phyloP scores from a whole-genome alignment of 306 rosid species.

The Senna tora region DNA sequence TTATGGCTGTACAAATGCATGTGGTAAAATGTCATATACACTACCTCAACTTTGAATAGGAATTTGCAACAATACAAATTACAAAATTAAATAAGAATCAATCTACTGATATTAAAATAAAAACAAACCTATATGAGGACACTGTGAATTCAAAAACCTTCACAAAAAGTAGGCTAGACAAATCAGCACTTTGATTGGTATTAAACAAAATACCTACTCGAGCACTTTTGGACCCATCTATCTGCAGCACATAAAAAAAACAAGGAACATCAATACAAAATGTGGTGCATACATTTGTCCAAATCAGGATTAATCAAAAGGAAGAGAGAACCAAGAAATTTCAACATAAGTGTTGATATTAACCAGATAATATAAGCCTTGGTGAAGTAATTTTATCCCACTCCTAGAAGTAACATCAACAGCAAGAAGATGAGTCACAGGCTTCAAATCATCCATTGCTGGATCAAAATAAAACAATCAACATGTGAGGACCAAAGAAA shows the following conservation, averaged over 20 bases:
- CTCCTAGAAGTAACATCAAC: conserved; percentile 68
- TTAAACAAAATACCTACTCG: conserved; percentile 79
- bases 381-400: conserved; percentile 78
- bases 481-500: conserved; percentile 39
- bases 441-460: conserved; percentile 91
- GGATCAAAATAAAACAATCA: conserved; percentile 40
- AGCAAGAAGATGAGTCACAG: conserved; percentile 89
- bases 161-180: conserved; percentile 59
- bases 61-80: conserved; percentile 31
- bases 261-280: conserved; percentile 20
- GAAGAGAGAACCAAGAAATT: conserved; percentile 26
- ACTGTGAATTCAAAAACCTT: conserved; percentile 72
- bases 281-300: conserved; percentile 25
- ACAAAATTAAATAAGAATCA: conserved; percentile 36
- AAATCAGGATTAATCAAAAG: conserved; percentile 29
- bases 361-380: conserved; percentile 88
- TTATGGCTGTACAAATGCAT: conserved; percentile 71
- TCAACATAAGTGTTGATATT: conserved; percentile 29
- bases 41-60: conserved; percentile 5
- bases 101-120: conserved; percentile 13
- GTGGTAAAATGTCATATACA: conserved; percentile 35
- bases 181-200: conserved; percentile 58
- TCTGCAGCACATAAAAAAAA: conserved; percentile 55
- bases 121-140: conserved; percentile 76
- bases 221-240: conserved; percentile 69